Evolutionary conservation across 2,329 filamentous ascomycete genomes (phyloP).

Genomic region (Xylariomycetidae sp.): DNA sequence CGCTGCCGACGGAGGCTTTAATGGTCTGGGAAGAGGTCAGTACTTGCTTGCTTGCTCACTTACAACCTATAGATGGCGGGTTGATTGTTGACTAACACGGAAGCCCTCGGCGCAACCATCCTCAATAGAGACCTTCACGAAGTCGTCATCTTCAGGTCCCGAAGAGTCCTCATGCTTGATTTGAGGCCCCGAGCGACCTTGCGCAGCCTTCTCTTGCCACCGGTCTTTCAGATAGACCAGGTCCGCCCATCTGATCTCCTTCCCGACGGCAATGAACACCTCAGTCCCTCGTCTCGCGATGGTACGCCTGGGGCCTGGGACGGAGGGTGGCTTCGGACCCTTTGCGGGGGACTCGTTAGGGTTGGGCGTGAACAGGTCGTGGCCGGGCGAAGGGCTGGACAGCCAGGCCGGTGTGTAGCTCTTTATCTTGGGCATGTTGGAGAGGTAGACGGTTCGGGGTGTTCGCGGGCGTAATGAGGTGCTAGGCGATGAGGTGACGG

Average conservation of each 20-base stretch:
- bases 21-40: constrained; percentile 50
- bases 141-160: constrained; percentile 27
- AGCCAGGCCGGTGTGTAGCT: constrained; percentile 87
- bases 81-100: constrained; percentile 44
- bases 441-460: too few species aligned
- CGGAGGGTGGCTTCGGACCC: constrained; percentile 31
- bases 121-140: constrained; percentile 22
- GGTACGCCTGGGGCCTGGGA: constrained; percentile 50
- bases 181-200: constrained; percentile 28
- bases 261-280: constrained; percentile 81
- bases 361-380: constrained; percentile 63
- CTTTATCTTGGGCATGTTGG: constrained; percentile 60
- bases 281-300: constrained; percentile 81
- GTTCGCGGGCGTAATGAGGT: too few species aligned
- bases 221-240: constrained; percentile 69
- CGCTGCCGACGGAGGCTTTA: constrained; percentile 69
- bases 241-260: constrained; percentile 88
- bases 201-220: constrained; percentile 36
- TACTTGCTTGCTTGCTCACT: constrained; percentile 4
- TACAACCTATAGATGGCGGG: too few species aligned
- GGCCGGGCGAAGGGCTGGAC: constrained; percentile 67
- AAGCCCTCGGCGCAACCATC: constrained; percentile 35
- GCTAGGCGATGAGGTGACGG: constrained; percentile 2
- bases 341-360: constrained; percentile 29
- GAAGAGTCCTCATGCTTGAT: constrained; percentile 45